Evolutionary conservation across 768 basidiomycete genomes (phyloP).

Genomic region (Boletus tomentosulus): DNA sequence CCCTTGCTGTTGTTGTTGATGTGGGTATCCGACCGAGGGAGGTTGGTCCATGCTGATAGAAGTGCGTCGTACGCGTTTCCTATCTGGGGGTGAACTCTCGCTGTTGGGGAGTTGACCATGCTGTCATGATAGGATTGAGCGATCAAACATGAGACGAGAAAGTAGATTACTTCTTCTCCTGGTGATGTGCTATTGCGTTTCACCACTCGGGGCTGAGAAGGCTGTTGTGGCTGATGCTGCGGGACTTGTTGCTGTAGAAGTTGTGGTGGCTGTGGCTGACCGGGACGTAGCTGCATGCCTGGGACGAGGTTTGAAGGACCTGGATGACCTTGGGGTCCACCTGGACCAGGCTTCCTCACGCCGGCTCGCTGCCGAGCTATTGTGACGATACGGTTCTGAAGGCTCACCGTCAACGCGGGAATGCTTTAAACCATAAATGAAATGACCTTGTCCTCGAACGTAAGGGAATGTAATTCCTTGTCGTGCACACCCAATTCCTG

Average conservation of each 20-base stretch:
- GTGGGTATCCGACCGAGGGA: constrained; percentile 33
- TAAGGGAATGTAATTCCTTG: constrained; percentile 43
- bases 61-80: constrained; percentile 50
- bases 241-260: constrained; percentile 11
- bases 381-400: constrained; percentile 36
- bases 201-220: constrained; percentile 22
- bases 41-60: constrained; percentile 42
- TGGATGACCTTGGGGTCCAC: constrained; percentile 22
- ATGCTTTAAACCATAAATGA: background rate
- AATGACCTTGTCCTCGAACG: constrained; percentile 57
- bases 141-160: constrained; percentile 5
- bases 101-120: constrained; percentile 46
- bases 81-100: constrained; percentile 54
- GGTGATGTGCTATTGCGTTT: constrained; percentile 63
- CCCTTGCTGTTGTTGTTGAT: constrained; percentile 32
- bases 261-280: too few relatives aligned
- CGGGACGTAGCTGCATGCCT: constrained; percentile 38
- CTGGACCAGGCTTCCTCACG: constrained; percentile 27
- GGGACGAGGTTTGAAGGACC: constrained; percentile 25
- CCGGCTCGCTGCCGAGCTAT: constrained; percentile 22
- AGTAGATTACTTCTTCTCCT: constrained; percentile 48
- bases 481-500: constrained; percentile 41
- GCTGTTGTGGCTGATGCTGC: constrained; percentile 26
- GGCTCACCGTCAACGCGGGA: constrained; percentile 12
- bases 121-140: constrained; percentile 21